A percentile compares a stretch with the other conserved stretches of the same genome.
These are phyloP conservation scores for Erythrophleum fordii DNA, from an alignment of 306 rosid species.

Conservation along the genomic window DNA sequence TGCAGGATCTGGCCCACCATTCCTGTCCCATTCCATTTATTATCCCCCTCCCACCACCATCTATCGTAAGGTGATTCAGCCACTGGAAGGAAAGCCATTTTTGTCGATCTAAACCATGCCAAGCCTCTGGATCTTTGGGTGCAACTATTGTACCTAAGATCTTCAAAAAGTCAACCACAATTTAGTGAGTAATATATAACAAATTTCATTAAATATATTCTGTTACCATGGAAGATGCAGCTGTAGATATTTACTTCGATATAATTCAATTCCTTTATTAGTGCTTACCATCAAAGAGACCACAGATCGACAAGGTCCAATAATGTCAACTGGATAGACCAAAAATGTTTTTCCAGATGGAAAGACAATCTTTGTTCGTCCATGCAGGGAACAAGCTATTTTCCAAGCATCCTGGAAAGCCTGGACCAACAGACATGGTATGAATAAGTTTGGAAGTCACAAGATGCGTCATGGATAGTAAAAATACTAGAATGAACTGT, in stretches of 20 bases:
- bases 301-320: constrained; percentile 85
- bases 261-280: neutral
- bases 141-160: constrained; percentile 75
- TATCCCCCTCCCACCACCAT: constrained; percentile 87
- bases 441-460: too few species aligned
- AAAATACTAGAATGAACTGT: too few species aligned
- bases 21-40: constrained; percentile 85
- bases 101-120: constrained; percentile 63
- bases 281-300: constrained; percentile 65
- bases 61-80: constrained; percentile 72
- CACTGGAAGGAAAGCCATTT: constrained; percentile 80
- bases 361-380: constrained; percentile 45
- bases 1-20: constrained; percentile 97
- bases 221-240: neutral
- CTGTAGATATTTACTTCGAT: neutral
- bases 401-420: constrained; percentile 74
- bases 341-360: constrained; percentile 62
- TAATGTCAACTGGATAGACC: constrained; percentile 65
- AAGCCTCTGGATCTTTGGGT: constrained; percentile 69
- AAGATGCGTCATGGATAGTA: too few species aligned
- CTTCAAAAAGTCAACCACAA: constrained; percentile 44
- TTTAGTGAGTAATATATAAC: neutral
- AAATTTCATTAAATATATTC: neutral
- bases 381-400: constrained; percentile 64
- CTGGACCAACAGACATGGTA: constrained; percentile 40